Conservation (phyloP, 2,329 filamentous ascomycete species). For the Epichloe sp. region DNA sequence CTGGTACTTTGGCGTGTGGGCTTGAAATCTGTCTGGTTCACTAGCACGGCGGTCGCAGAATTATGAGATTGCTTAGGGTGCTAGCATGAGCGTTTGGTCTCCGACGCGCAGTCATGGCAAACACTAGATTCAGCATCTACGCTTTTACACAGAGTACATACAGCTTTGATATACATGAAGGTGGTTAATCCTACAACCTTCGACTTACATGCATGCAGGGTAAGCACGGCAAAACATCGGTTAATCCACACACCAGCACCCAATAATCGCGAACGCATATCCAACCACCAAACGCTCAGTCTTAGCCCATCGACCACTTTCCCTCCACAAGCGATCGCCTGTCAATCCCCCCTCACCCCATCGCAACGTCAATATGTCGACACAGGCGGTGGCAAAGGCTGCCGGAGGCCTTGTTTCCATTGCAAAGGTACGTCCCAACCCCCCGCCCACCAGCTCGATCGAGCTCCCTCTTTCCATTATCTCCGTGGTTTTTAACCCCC, state of each 20-base stretch:
- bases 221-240: conserved; percentile 9
- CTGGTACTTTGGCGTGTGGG: too few species aligned
- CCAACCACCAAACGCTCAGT: conserved; percentile 4
- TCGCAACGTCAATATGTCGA: conserved; percentile 39
- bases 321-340: conserved; percentile 6
- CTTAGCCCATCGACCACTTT: not conserved
- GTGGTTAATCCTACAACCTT: not conserved
- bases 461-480: not conserved
- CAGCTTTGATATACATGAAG: too few species aligned
- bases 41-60: too few species aligned
- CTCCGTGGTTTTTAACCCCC: too few species aligned
- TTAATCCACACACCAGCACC: conserved; percentile 1
- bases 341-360: not conserved
- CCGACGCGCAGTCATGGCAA: too few species aligned
- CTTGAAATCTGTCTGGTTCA: not conserved
- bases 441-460: not conserved
- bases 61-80: too few species aligned
- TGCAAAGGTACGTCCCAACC: conserved; percentile 35
- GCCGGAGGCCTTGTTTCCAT: conserved; percentile 42
- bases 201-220: not conserved
- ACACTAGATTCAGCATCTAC: too few species aligned
- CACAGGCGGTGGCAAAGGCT: conserved; percentile 45
- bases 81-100: too few species aligned
- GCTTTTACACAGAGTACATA: too few species aligned
- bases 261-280: conserved; percentile 6